Evolutionary conservation across 2,329 filamentous ascomycete species (phyloP).

Genomic region (Fusarium sp.): DNA sequence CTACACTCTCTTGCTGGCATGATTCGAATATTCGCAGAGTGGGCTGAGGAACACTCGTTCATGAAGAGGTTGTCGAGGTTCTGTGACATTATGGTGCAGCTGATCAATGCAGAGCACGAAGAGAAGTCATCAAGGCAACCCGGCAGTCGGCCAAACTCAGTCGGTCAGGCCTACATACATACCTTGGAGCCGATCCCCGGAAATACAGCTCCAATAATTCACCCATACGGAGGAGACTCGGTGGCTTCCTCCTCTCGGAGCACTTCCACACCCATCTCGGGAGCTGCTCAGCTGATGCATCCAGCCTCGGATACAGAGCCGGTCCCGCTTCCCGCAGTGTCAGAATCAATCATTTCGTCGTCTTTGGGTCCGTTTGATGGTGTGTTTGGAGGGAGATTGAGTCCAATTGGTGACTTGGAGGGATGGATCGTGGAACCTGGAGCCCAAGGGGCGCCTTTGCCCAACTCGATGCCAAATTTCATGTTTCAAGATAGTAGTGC

Average conservation of each 20-base stretch:
- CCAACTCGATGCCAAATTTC: conserved; percentile 2
- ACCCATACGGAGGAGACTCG: conserved; percentile 6
- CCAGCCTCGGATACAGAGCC: not conserved
- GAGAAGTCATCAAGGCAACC: not conserved
- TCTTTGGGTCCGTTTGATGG: conserved; percentile 1
- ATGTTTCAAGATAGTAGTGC: conserved; percentile 9
- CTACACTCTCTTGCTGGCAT: not conserved
- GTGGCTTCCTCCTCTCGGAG: conserved; percentile 7
- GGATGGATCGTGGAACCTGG: conserved; percentile 12
- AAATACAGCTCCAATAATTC: not conserved
- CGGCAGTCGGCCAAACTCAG: not conserved
- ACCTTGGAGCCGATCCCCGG: not conserved
- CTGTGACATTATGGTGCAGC: not conserved
- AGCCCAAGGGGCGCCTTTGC: not conserved
- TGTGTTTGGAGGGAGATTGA: not conserved
- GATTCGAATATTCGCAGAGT: not conserved
- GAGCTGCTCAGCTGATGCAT: not conserved
- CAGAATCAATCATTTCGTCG: not conserved
- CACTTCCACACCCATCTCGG: conserved; percentile 8
- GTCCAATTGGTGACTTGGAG: conserved; percentile 4
- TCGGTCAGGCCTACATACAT: not conserved
- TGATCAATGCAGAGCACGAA: not conserved
- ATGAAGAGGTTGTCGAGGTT: conserved; percentile 9
- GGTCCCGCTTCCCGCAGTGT: not conserved
- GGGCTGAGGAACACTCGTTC: not conserved